Evolutionary conservation across 306 rosid genomes (phyloP).

Genomic region (Dalbergia cochinchinensis): DNA sequence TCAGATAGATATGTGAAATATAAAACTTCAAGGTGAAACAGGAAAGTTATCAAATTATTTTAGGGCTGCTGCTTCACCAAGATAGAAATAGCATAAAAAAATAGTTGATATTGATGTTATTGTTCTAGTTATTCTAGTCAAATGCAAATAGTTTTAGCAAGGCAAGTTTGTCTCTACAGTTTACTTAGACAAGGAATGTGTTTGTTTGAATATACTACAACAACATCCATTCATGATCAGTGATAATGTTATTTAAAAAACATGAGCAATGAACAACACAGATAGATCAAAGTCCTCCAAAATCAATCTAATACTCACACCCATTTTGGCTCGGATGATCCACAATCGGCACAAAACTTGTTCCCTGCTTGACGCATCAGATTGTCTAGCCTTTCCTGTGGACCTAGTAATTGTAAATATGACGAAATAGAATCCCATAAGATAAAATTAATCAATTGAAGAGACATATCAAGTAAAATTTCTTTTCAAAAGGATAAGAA

Average conservation of each 20-base stretch:
- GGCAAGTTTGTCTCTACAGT: not conserved
- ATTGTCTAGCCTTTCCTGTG: conserved; percentile 75
- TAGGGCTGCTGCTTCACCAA: conserved; percentile 1
- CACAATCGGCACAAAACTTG: conserved; percentile 90
- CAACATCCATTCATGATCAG: not conserved
- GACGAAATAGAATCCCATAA: conserved; percentile 15
- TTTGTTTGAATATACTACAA: not conserved
- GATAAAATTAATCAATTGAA: conserved; percentile 3
- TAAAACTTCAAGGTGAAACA: not conserved
- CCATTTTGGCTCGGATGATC: conserved; percentile 95
- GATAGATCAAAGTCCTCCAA: not conserved
- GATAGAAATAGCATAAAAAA: not conserved
- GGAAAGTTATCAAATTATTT: not conserved
- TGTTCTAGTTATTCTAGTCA: conserved; percentile 12
- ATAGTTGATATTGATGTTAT: not conserved
- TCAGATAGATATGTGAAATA: not conserved
- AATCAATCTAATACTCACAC: conserved; percentile 69
- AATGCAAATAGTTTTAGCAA: conserved; percentile 18
- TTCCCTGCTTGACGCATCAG: conserved; percentile 74
- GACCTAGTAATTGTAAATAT: conserved; percentile 58
- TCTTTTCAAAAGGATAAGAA: conserved; percentile 12
- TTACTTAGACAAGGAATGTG: not conserved
- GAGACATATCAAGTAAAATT: not conserved
- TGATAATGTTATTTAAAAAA: conserved; percentile 29
- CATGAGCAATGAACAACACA: not conserved